Conservation (phyloP, 768 basidiomycete species). For the Rhodotorula taiwanensis region DNA sequence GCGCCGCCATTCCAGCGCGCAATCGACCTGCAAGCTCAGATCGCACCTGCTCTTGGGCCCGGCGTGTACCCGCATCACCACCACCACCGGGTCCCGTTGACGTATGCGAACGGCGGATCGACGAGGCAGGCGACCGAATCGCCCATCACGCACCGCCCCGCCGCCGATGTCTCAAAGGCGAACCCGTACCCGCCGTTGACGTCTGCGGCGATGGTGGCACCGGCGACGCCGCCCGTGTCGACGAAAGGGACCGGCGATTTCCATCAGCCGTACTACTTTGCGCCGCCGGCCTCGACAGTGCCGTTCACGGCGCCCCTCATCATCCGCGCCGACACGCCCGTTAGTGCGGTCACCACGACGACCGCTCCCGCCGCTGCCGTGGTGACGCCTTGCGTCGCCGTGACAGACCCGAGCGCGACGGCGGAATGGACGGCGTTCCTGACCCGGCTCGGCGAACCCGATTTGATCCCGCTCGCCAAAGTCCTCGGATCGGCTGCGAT, state of each 20-base stretch:
- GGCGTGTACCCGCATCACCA: not conserved
- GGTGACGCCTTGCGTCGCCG: conserved; percentile 3
- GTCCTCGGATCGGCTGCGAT: conserved; percentile 17
- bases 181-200: not conserved
- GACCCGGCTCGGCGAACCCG: not conserved
- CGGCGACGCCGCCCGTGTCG: no score
- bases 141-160: no score
- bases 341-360: not conserved
- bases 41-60: conserved; percentile 17
- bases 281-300: not conserved
- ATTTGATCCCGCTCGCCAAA: conserved; percentile 13
- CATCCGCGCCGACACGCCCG: no score
- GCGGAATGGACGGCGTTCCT: conserved; percentile 24
- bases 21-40: conserved; percentile 17
- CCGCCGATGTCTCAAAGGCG: not conserved
- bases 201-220: not conserved
- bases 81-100: not conserved
- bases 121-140: not conserved
- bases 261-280: no score
- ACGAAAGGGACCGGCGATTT: no score
- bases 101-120: not conserved
- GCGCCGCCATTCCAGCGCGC: conserved; percentile 33
- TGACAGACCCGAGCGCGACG: conserved; percentile 5
- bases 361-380: not conserved
- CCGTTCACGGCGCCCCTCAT: not conserved